Evolutionary conservation across 2,329 filamentous ascomycete genomes (phyloP).

Genomic region (Aspergillus eucalypticola): DNA sequence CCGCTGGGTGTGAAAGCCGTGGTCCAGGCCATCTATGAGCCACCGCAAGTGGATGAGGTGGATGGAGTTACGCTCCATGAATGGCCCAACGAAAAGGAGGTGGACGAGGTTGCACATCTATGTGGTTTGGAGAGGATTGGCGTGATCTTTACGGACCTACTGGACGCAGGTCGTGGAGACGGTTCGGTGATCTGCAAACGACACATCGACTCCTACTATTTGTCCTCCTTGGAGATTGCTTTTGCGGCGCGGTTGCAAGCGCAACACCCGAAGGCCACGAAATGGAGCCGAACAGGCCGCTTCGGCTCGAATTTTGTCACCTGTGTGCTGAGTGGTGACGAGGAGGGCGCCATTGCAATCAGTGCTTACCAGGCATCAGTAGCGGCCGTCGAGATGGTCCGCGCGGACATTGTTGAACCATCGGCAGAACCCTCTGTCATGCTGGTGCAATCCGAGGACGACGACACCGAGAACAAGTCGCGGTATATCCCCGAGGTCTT

Average conservation of each 20-base stretch:
- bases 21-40: slow-evolving; percentile 95
- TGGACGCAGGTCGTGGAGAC: slow-evolving; percentile 77
- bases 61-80: slow-evolving; percentile 83
- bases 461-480: slow-evolving; percentile 65
- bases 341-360: slow-evolving; percentile 82
- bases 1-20: slow-evolving; percentile 93
- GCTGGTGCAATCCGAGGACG: slow-evolving; percentile 90
- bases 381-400: slow-evolving; percentile 93
- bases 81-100: slow-evolving; percentile 80
- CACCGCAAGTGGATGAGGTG: slow-evolving; percentile 82
- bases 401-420: slow-evolving; percentile 90
- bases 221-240: slow-evolving; percentile 87
- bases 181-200: slow-evolving; percentile 91
- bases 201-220: slow-evolving; percentile 90
- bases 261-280: slow-evolving; percentile 82
- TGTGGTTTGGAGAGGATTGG: slow-evolving; percentile 89
- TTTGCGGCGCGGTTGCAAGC: slow-evolving; percentile 89
- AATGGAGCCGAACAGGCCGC: slow-evolving; percentile 92
- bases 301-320: slow-evolving; percentile 98
- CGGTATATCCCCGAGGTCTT: slow-evolving; percentile 98
- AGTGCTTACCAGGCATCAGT: slow-evolving; percentile 94
- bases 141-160: slow-evolving; percentile 90
- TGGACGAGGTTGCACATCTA: slow-evolving; percentile 75
- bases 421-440: slow-evolving; percentile 91
- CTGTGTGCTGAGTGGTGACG: slow-evolving; percentile 91